Conservation (phyloP, 1,284 basidiomycete genomes). For the Ustilago loliicola region DNA sequence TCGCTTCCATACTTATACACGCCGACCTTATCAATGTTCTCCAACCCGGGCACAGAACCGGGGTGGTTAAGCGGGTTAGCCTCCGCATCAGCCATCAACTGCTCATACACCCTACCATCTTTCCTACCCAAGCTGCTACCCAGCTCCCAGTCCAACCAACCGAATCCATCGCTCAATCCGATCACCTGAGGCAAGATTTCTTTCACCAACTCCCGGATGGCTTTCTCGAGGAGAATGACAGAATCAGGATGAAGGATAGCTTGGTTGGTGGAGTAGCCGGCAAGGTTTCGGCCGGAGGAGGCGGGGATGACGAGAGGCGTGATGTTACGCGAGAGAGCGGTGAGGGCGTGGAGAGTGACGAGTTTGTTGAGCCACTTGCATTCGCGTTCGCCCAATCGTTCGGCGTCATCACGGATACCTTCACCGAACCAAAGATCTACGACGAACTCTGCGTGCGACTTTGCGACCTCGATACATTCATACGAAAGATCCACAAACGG, state of each 20-base stretch:
- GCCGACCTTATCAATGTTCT: constrained; percentile 49
- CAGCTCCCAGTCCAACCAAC: constrained; percentile 82
- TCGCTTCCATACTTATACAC: constrained; percentile 50
- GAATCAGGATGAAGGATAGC: constrained; percentile 71
- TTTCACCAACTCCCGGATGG: constrained; percentile 74
- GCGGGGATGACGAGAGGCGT: constrained; percentile 75
- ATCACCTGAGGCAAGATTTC: constrained; percentile 79
- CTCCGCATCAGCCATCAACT: constrained; percentile 78
- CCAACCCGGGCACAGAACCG: constrained; percentile 23
- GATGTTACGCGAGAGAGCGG: constrained; percentile 57
- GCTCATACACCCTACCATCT: constrained; percentile 79
- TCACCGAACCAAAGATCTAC: constrained; percentile 66
- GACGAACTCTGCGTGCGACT: constrained; percentile 61
- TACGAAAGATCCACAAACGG: constrained; percentile 57
- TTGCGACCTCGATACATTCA: constrained; percentile 66
- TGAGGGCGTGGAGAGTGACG: constrained; percentile 57
- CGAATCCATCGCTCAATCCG: constrained; percentile 81
- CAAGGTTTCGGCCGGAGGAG: constrained; percentile 75
- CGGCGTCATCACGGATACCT: constrained; percentile 49
- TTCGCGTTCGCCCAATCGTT: constrained; percentile 41
- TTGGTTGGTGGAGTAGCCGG: constrained; percentile 76
- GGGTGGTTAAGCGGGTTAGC: constrained; percentile 77
- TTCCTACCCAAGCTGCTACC: constrained; percentile 76
- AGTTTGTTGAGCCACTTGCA: constrained; percentile 57
- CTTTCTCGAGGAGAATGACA: constrained; percentile 75